phyloP scores from a whole-genome alignment of 177 flowering plant species.

The Vitis hybrid region DNA sequence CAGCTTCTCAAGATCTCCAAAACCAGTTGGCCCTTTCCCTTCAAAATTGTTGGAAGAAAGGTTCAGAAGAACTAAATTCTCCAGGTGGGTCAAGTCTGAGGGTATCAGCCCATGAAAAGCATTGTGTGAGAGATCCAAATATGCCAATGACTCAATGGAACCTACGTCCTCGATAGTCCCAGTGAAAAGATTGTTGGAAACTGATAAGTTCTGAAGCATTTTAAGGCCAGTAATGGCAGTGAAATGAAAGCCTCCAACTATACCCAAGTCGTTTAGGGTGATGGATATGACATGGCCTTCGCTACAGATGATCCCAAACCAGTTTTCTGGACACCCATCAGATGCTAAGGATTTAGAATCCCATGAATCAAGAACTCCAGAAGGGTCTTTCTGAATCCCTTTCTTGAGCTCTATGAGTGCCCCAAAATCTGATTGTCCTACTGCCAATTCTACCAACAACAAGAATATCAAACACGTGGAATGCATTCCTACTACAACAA shows the following conservation, averaged over 20 bases:
- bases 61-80: slow-evolving; percentile 45
- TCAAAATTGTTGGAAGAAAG: slow-evolving; percentile 54
- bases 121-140: slow-evolving; percentile 60
- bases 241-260: slow-evolving; percentile 57
- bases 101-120: slow-evolving; percentile 53
- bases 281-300: slow-evolving; percentile 51
- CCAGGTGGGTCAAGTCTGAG: slow-evolving; percentile 27
- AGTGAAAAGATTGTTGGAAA: slow-evolving; percentile 50
- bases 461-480: slow-evolving; percentile 27
- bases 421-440: slow-evolving; percentile 42
- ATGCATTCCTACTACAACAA: slow-evolving; percentile 36
- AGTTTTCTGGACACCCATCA: slow-evolving; percentile 51
- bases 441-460: slow-evolving; percentile 24
- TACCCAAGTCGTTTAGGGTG: slow-evolving; percentile 40
- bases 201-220: slow-evolving; percentile 47
- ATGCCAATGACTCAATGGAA: slow-evolving; percentile 32
- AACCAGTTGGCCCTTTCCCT: slow-evolving; percentile 45
- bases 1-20: slow-evolving; percentile 39
- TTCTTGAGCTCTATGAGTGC: slow-evolving; percentile 66
- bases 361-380: slow-evolving; percentile 49
- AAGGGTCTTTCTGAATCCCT: slow-evolving; percentile 50
- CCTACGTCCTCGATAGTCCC: slow-evolving; percentile 42
- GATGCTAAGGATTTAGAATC: slow-evolving; percentile 37
- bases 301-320: slow-evolving; percentile 57
- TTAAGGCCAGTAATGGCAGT: slow-evolving; percentile 33